phyloP scores from a whole-genome alignment of 768 basidiomycete genomes.

The Amanita exitialis region DNA sequence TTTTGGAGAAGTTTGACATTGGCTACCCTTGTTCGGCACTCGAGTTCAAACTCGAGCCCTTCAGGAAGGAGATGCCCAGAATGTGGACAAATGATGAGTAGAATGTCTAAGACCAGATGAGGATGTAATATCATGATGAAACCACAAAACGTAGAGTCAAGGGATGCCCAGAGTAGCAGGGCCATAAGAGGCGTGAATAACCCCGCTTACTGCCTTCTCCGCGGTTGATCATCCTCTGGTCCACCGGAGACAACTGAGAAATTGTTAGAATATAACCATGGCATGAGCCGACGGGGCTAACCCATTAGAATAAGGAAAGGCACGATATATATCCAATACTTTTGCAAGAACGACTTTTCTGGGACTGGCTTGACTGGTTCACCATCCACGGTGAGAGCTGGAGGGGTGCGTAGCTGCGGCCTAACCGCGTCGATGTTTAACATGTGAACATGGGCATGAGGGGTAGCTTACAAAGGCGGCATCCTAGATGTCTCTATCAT shows the following conservation, averaged over 20 bases:
- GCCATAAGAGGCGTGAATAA: background rate
- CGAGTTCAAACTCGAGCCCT: constrained; percentile 93
- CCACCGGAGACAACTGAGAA: constrained; percentile 26
- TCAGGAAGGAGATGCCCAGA: constrained; percentile 63
- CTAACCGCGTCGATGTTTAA: constrained; percentile 24
- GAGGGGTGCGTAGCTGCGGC: constrained; percentile 58
- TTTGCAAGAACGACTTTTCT: constrained; percentile 77
- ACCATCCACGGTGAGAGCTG: constrained; percentile 57
- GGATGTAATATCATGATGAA: background rate
- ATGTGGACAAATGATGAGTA: constrained; percentile 47
- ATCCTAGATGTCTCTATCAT: constrained; percentile 30
- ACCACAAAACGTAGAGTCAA: background rate
- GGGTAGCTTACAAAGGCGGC: constrained; percentile 46
- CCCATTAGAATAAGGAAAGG: constrained; percentile 46
- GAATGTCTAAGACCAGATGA: constrained; percentile 6
- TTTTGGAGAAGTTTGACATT: constrained; percentile 90
- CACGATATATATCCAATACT: constrained; percentile 84
- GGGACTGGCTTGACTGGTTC: constrained; percentile 45
- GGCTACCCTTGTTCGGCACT: constrained; percentile 89
- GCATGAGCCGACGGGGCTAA: constrained; percentile 24
- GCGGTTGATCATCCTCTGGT: constrained; percentile 27
- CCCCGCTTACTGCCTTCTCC: background rate
- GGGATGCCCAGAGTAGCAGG: too few species aligned
- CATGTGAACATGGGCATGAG: background rate
- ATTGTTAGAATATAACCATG: background rate